Conservation (phyloP, 257 asterid species). For the Fraxinus americana region DNA sequence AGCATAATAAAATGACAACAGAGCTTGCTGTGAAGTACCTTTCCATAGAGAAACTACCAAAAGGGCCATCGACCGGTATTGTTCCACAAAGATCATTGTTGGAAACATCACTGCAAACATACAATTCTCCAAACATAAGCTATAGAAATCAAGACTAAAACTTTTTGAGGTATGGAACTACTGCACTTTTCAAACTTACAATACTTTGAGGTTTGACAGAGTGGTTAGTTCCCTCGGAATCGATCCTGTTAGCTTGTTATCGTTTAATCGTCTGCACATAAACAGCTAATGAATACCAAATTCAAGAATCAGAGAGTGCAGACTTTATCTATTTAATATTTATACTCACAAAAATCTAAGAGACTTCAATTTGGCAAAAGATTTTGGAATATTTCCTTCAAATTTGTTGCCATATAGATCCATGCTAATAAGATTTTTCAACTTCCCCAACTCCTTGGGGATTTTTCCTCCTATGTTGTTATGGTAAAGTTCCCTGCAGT, state of each 20-base stretch:
- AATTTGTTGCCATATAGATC: slow-evolving; percentile 74
- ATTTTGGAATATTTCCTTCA: slow-evolving; percentile 65
- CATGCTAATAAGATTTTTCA: slow-evolving; percentile 76
- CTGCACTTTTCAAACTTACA: slow-evolving; percentile 50
- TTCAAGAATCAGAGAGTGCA: neutral
- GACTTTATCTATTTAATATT: neutral
- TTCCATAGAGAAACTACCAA: slow-evolving; percentile 67
- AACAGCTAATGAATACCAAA: neutral
- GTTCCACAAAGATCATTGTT: slow-evolving; percentile 86
- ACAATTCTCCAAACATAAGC: slow-evolving; percentile 17
- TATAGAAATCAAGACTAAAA: neutral
- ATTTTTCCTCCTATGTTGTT: slow-evolving; percentile 65
- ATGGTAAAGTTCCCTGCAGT: slow-evolving; percentile 75
- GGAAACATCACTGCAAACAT: slow-evolving; percentile 73
- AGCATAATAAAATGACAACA: too few relatives aligned
- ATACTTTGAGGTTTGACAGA: slow-evolving; percentile 64
- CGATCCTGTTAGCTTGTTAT: slow-evolving; percentile 77
- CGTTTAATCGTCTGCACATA: slow-evolving; percentile 62
- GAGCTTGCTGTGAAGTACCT: slow-evolving; percentile 46
- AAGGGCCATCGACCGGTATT: slow-evolving; percentile 90
- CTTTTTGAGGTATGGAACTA: neutral
- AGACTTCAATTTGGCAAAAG: slow-evolving; percentile 74
- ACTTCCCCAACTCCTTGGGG: slow-evolving; percentile 73
- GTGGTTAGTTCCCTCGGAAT: slow-evolving; percentile 86
- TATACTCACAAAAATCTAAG: slow-evolving; percentile 74